Evolutionary conservation across 23 red algal species (phyloP), one percentile per base, ranked within the genome.

Genomic region (Gracilaria domingensis): DNA sequence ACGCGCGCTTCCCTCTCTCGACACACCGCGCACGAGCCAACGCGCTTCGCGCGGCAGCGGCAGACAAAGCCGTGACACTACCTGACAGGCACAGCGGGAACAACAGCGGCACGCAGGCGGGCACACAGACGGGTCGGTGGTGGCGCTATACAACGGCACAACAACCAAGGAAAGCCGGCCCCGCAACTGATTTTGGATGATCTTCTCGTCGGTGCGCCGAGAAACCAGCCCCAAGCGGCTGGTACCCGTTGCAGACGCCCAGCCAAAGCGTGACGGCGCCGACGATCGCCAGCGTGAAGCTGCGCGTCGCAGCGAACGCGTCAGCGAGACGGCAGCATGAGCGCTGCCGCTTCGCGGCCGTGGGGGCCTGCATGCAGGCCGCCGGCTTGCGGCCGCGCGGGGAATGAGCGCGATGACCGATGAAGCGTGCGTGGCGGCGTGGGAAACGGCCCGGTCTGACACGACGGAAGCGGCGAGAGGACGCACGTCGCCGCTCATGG

Each of bases 131-230:
- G 78, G 48, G 32, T 18, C 33, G 6, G 24, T 4, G 33, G 16
- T 18, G 7, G n/a, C 6, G 28, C 51, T 38, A 34, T 81, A 81
- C 34, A 81, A 26, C 33, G 78, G 78, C 78, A 81, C 50, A 81
- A 21, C 34, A 49, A n/a, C n/a, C 78, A 12, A 59, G 2, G 56
- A 81, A 81, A 16, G 48, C 48, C 12, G 78, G 78, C n/a, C 14
- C 78, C 78, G 56, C 78, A 81, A 17, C 38, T 60, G 36, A 59
- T n/a, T 59, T 47, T 81, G 78, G 2, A 81, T 28, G 14, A 62
- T 49, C 49, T 81, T 81, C 17, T 49, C 48, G n/a, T 47, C 59
- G 2, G 48, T 40, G 50, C 38, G 34, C 12, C 48, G 59, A 6
- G 78, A 29, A 1, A 81, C 78, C 20, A 59, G 18, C 21, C 23